phyloP scores from a whole-genome alignment of 1,284 basidiomycete species.

The Austroboletus olivaceoglutinosus region DNA sequence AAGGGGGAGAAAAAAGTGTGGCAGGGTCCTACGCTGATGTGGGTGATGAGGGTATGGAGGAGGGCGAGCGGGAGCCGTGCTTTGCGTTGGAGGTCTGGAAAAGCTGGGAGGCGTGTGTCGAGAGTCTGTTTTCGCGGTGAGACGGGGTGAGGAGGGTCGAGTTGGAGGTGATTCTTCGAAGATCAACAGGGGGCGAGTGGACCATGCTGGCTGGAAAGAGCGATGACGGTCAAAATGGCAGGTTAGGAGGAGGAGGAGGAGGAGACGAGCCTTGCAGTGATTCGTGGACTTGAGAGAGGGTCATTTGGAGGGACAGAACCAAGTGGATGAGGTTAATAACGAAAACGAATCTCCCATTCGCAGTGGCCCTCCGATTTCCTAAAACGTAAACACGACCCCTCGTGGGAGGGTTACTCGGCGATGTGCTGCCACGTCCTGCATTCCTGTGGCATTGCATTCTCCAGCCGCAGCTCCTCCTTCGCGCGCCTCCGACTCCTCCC shows the following conservation, averaged over 20 bases:
- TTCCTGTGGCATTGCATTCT: neutral
- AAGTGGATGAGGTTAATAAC: constrained; percentile 17
- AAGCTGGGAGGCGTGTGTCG: constrained; percentile 43
- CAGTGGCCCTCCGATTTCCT: neutral
- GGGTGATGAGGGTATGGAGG: constrained; percentile 71
- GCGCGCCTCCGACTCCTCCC: too few species aligned
- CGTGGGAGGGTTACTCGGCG: neutral
- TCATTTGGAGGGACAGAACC: constrained; percentile 14
- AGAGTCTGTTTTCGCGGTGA: constrained; percentile 40
- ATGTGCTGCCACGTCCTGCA: neutral
- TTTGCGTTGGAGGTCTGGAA: constrained; percentile 39
- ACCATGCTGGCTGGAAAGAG: constrained; percentile 13
- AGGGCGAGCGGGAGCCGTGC: constrained; percentile 59
- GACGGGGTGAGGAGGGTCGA: constrained; percentile 39
- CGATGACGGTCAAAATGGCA: neutral
- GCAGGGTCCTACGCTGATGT: constrained; percentile 58
- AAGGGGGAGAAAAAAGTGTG: constrained; percentile 13
- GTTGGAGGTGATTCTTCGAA: constrained; percentile 45
- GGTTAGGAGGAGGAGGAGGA: too few species aligned
- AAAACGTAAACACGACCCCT: constrained; percentile 8
- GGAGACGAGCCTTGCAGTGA: constrained; percentile 15
- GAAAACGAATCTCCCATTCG: constrained; percentile 8
- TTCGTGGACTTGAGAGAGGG: constrained; percentile 9
- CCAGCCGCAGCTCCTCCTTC: neutral
- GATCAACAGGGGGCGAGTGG: constrained; percentile 38